A percentile compares a stretch with the other conserved stretches of the same genome.
These are phyloP conservation scores for Hygrophorus pudorinus DNA, from an alignment of 768 basidiomycete genomes.

Conservation along the genomic window DNA sequence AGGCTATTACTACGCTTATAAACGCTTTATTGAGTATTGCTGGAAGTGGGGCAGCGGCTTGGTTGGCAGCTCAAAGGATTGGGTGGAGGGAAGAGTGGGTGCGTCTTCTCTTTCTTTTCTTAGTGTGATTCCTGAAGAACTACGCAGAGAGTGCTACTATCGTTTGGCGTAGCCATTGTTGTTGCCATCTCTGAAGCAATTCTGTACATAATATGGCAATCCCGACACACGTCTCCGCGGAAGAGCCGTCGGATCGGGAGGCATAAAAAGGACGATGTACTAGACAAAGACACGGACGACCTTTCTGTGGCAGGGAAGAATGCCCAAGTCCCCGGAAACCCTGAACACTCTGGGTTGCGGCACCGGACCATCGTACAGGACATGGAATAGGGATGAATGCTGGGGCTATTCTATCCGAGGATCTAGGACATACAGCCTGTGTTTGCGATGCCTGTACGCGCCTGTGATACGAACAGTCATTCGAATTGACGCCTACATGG, in stretches of 20 bases:
- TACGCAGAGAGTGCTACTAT: conserved; percentile 47
- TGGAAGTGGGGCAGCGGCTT: conserved; percentile 57
- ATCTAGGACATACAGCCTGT: neutral
- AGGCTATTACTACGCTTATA: conserved; percentile 56
- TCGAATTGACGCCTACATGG: too few relatives aligned
- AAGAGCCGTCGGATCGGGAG: conserved; percentile 13
- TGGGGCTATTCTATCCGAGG: neutral
- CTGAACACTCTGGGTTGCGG: conserved; percentile 6
- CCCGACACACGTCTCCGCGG: conserved; percentile 25
- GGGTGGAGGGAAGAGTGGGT: conserved; percentile 74
- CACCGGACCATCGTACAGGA: neutral
- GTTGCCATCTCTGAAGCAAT: conserved; percentile 63
- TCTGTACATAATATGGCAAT: conserved; percentile 67
- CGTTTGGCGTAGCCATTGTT: conserved; percentile 48
- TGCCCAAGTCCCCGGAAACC: neutral
- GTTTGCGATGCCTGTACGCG: too few relatives aligned
- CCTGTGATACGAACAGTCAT: too few relatives aligned
- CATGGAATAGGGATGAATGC: neutral
- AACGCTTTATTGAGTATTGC: conserved; percentile 65
- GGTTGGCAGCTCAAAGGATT: conserved; percentile 59
- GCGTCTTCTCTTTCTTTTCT: conserved; percentile 17
- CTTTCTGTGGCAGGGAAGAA: neutral
- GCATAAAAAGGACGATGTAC: conserved; percentile 31
- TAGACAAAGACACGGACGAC: conserved; percentile 8
- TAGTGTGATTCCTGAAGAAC: conserved; percentile 6